Evolutionary conservation across 352 stramenopile genomes (phyloP).

Genomic region (Phytophthora nicotianae): DNA sequence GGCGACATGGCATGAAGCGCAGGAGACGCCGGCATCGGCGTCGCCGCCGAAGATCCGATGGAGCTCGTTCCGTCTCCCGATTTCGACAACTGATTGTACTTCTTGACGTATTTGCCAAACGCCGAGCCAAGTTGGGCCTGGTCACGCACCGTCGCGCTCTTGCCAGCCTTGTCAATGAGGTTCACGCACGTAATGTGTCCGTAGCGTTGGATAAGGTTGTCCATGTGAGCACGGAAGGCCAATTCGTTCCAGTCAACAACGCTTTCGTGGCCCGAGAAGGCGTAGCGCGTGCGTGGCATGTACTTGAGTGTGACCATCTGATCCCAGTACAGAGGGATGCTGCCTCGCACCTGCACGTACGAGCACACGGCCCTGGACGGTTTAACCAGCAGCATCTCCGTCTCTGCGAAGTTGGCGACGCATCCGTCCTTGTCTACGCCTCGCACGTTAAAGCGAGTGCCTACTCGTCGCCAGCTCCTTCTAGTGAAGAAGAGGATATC

Average conservation of each 20-base stretch:
- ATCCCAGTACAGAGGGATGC: conserved; percentile 94
- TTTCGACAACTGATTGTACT: conserved; percentile 79
- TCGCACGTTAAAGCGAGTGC: conserved; percentile 92
- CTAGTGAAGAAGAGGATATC: conserved; percentile 80
- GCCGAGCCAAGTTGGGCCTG: conserved; percentile 91
- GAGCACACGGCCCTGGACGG: conserved; percentile 50
- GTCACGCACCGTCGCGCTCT: conserved; percentile 76
- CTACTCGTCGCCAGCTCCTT: conserved; percentile 78
- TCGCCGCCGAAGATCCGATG: conserved; percentile 20
- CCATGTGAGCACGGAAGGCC: conserved; percentile 62
- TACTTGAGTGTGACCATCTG: conserved; percentile 92
- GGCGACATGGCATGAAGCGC: conserved; percentile 42
- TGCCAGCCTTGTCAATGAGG: conserved; percentile 93
- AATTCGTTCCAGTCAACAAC: conserved; percentile 61
- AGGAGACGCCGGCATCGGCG: conserved; percentile 26
- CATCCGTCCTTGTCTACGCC: conserved; percentile 90
- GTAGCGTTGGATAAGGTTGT: conserved; percentile 73
- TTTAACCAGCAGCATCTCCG: conserved; percentile 88
- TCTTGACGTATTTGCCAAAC: conserved; percentile 91
- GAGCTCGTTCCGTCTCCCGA: conserved; percentile 51
- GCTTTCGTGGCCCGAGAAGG: conserved; percentile 48
- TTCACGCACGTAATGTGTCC: conserved; percentile 92
- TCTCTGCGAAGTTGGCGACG: conserved; percentile 96
- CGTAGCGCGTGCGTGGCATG: conserved; percentile 85
- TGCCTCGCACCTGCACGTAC: conserved; percentile 92